These are phyloP conservation scores for Tulasnella calospora DNA, from an alignment of 768 basidiomycete species.

Conservation along the genomic window DNA sequence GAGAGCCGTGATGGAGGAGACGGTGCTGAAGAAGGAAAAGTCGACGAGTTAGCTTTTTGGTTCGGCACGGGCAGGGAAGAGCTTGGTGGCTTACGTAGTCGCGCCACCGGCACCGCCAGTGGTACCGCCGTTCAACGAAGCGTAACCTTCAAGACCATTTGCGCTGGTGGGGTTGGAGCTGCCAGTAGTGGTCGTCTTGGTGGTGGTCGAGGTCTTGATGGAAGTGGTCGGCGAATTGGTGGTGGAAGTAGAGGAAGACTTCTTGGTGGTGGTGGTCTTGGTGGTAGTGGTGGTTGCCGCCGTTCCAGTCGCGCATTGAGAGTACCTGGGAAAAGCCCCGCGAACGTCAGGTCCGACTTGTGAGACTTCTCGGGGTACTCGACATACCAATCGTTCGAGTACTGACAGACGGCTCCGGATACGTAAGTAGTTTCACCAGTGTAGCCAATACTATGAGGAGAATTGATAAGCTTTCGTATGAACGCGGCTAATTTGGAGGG, in stretches of 20 bases:
- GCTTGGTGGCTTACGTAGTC: conserved; percentile 16
- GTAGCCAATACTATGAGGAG: not conserved
- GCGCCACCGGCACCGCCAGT: conserved; percentile 29
- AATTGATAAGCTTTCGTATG: not conserved
- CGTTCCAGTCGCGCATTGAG: not conserved
- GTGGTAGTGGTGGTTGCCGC: not conserved
- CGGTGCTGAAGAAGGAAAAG: conserved; percentile 10
- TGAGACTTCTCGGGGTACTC: not conserved
- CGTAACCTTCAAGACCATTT: conserved; percentile 20
- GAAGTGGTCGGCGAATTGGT: not conserved
- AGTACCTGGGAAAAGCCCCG: not conserved
- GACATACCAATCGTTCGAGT: not conserved
- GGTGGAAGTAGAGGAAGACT: not conserved
- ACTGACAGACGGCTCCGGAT: not conserved
- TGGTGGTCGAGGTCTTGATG: not conserved
- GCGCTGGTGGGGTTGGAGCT: not conserved
- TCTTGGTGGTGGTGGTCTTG: not conserved
- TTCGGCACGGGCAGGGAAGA: not conserved
- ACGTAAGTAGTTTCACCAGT: not conserved
- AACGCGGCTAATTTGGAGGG: not conserved
- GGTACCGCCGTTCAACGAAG: conserved; percentile 28
- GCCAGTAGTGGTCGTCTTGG: not conserved
- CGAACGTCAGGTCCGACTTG: not conserved
- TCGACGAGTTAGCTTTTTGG: not conserved
- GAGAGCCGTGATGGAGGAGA: conserved; percentile 26